A percentile compares a stretch with the other conserved stretches of the same genome.
These are phyloP conservation scores for Pichia sp. DNA, from an alignment of 1,139 yeast genomes.

Conservation along the genomic window DNA sequence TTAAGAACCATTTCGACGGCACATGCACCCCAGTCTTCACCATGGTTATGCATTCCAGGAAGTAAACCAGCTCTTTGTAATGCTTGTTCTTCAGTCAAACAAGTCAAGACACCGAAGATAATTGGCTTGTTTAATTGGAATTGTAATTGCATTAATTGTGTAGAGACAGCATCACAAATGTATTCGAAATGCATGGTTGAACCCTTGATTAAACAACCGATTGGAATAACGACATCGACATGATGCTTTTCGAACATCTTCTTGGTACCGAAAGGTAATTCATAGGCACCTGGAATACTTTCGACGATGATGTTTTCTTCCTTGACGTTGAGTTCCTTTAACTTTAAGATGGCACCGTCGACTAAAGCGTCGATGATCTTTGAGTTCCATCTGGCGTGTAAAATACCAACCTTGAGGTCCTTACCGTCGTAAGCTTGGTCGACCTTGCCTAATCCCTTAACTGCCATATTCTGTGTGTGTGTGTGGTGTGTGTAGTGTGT, in stretches of 20 bases:
- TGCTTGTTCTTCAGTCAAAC: conserved; percentile 94
- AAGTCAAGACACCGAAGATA: conserved; percentile 90
- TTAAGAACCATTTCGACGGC: conserved; percentile 95
- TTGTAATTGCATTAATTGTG: conserved; percentile 82
- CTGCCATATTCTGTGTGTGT: conserved; percentile 51
- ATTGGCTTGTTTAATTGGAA: conserved; percentile 72
- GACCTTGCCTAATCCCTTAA: conserved; percentile 73
- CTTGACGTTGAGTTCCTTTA: conserved; percentile 65
- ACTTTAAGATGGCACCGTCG: conserved; percentile 65
- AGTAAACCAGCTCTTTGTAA: conserved; percentile 89
- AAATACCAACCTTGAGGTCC: conserved; percentile 70
- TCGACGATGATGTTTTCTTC: conserved; percentile 76
- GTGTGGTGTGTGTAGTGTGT: no score
- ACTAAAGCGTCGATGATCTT: conserved; percentile 77
- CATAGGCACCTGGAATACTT: conserved; percentile 93
- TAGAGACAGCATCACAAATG: conserved; percentile 87
- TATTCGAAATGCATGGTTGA: conserved; percentile 98
- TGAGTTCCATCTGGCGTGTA: conserved; percentile 95
- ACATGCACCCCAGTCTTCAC: conserved; percentile 98
- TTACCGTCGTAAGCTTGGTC: conserved; percentile 76
- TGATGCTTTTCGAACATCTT: conserved; percentile 48
- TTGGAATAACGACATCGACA: conserved; percentile 87
- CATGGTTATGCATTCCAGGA: conserved; percentile 87
- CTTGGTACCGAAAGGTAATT: conserved; percentile 81
- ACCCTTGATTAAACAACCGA: conserved; percentile 94